These are phyloP conservation scores for Lachnellula suecica DNA, from an alignment of 2,329 filamentous ascomycete genomes.

Conservation along the genomic window DNA sequence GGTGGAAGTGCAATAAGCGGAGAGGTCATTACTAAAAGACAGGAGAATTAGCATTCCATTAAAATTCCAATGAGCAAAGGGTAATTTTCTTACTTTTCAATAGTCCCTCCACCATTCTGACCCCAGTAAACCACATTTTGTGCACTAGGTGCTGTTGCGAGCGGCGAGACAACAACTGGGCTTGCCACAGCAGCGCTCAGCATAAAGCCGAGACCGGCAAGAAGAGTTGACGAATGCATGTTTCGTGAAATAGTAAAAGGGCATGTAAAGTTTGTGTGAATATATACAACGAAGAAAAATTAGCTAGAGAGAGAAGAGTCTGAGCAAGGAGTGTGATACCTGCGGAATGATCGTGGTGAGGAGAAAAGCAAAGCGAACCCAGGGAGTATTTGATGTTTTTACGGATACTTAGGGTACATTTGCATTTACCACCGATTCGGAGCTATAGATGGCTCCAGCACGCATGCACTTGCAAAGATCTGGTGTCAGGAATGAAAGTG, in stretches of 20 bases:
- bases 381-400: too few relatives aligned
- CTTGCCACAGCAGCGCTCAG: not conserved
- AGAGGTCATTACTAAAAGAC: slow-evolving; percentile 36
- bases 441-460: too few relatives aligned
- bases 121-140: slow-evolving; percentile 5
- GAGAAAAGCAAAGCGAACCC: too few relatives aligned
- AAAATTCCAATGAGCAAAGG: slow-evolving; percentile 35
- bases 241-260: not conserved
- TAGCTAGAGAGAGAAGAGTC: slow-evolving; percentile 2
- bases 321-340: too few relatives aligned
- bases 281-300: slow-evolving; percentile 6
- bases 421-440: too few relatives aligned
- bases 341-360: too few relatives aligned
- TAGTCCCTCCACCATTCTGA: slow-evolving; percentile 24
- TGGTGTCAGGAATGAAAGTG: too few relatives aligned
- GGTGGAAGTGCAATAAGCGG: slow-evolving; percentile 37
- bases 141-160: slow-evolving; percentile 7
- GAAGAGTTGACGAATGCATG: slow-evolving; percentile 7
- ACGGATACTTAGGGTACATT: too few relatives aligned
- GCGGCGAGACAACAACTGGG: not conserved
- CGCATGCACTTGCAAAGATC: too few relatives aligned
- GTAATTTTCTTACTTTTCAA: too few relatives aligned
- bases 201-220: slow-evolving; percentile 4
- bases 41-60: slow-evolving; percentile 18
- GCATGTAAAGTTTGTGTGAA: not conserved